phyloP scores from a whole-genome alignment of 345 rosid genomes.

The Hirschfeldia incana region DNA sequence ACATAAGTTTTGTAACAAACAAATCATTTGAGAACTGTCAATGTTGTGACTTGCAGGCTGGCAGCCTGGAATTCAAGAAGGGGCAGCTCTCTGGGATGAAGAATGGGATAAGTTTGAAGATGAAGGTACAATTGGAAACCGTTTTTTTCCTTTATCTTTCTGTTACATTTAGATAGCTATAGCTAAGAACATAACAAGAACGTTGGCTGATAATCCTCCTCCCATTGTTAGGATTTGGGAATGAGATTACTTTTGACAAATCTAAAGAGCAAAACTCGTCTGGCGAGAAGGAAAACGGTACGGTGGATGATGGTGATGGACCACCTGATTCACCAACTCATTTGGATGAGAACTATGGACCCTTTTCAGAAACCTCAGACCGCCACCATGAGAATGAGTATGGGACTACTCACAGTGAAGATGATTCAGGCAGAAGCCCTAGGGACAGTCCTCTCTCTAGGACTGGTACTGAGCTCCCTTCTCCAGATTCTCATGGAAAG shows the following conservation, averaged over 20 bases:
- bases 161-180: constrained; percentile 1
- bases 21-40: constrained; percentile 16
- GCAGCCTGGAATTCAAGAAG: constrained; percentile 95
- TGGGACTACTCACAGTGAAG: constrained; percentile 69
- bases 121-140: constrained; percentile 57
- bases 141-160: not conserved
- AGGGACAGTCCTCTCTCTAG: constrained; percentile 71
- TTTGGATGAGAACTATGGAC: constrained; percentile 50
- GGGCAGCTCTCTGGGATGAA: constrained; percentile 92
- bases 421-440: constrained; percentile 85
- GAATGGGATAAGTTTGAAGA: constrained; percentile 99
- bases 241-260: constrained; percentile 68
- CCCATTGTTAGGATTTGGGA: constrained; percentile 68
- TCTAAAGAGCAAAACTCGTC: constrained; percentile 45
- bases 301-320: constrained; percentile 51
- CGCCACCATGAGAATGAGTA: constrained; percentile 59
- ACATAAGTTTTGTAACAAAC: constrained; percentile 5
- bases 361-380: constrained; percentile 49
- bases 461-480: constrained; percentile 59
- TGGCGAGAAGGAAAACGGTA: constrained; percentile 50
- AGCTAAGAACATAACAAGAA: constrained; percentile 9
- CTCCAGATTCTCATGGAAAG: constrained; percentile 67
- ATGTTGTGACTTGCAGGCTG: constrained; percentile 64
- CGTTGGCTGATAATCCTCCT: constrained; percentile 22
- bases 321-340: constrained; percentile 54